These are phyloP conservation scores for Populus hybrid DNA, from an alignment of 441 rosid genomes.

Conservation along the genomic window DNA sequence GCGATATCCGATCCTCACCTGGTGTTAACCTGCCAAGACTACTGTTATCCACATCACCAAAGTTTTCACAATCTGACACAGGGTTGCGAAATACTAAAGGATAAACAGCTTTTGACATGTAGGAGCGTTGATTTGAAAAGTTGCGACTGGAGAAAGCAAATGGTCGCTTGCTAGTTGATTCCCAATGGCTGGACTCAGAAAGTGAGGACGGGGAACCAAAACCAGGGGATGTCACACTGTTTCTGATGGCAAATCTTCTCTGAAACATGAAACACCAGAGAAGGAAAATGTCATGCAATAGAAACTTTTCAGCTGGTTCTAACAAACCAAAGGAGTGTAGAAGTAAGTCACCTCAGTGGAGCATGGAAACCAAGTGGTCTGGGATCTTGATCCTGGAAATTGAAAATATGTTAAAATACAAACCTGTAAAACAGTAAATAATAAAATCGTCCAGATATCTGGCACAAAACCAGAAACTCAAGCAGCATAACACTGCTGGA, in stretches of 20 bases:
- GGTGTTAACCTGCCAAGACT: slow-evolving; percentile 46
- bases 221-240: slow-evolving; percentile 48
- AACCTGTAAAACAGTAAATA: not conserved
- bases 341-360: slow-evolving; percentile 49
- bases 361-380: slow-evolving; percentile 39
- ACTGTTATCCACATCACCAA: slow-evolving; percentile 38
- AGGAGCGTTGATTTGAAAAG: slow-evolving; percentile 41
- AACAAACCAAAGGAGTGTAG: slow-evolving; percentile 4
- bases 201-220: slow-evolving; percentile 62
- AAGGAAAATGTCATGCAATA: slow-evolving; percentile 1
- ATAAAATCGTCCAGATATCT: not conserved
- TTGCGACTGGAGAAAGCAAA: slow-evolving; percentile 35
- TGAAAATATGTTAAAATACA: slow-evolving; percentile 10
- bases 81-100: slow-evolving; percentile 79
- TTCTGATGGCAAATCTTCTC: slow-evolving; percentile 40
- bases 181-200: slow-evolving; percentile 48
- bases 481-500: not conserved
- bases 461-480: not conserved
- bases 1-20: slow-evolving; percentile 44
- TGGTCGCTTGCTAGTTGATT: slow-evolving; percentile 48
- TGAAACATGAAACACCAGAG: slow-evolving; percentile 28
- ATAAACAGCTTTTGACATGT: slow-evolving; percentile 62
- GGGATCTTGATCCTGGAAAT: slow-evolving; percentile 48
- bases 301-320: slow-evolving; percentile 13
- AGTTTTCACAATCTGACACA: slow-evolving; percentile 61